Base-by-base conservation (phyloP, 2,329 filamentous ascomycete genomes). In the Cordyceps militaris region DNA sequence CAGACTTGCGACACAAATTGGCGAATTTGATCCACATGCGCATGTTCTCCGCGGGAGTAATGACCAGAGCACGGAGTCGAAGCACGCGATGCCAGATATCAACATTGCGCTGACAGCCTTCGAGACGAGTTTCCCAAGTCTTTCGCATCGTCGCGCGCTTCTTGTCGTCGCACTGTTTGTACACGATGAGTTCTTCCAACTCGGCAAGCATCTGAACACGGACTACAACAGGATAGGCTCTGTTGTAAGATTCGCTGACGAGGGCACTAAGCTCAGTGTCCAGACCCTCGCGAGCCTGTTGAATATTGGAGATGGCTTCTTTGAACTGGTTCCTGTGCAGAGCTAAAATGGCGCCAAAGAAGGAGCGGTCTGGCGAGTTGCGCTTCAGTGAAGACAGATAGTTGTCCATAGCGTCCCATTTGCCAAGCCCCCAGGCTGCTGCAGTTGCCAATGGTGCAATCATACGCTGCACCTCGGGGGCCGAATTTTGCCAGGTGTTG, bases 21-120 rank as follows among this genome's bases (percentile, higher is more conserved):
- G 94, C 90, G 70, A 97, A 99, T 70, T 99, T 99, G 77, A 99
- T 97, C 86, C 92, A 97, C 91, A 99, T 99, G 66, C 96, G 89
- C 79, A 96, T 91, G 67, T 97, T 97, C 70, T 99, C 92, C 34
- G 84, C 84, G 0, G 95, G 93, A 0, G 87, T 87, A 61, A 97
- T 93, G 59, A 99, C 94, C 53, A 99, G 79, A 21, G 91, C 89
- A 60, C 94, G 86, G 32, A 99, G 86, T 69, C 96, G 94, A 57
- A 99, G 84, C 91, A 97, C 97, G 60, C 94, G 85, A 70, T 97
- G 92, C 94, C 94, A 99, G 3, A 97, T 91, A 67, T 99, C 94
- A 21, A 97, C 92, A 65, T 97, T 97, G 58, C 94, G 88, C 71
- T 99, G 93, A 64, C 94, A 97, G 14, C 94, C 94, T 69, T 94